These are phyloP conservation scores for Tylopilus subfusipes DNA, from an alignment of 768 basidiomycete species.

Conservation along the genomic window DNA sequence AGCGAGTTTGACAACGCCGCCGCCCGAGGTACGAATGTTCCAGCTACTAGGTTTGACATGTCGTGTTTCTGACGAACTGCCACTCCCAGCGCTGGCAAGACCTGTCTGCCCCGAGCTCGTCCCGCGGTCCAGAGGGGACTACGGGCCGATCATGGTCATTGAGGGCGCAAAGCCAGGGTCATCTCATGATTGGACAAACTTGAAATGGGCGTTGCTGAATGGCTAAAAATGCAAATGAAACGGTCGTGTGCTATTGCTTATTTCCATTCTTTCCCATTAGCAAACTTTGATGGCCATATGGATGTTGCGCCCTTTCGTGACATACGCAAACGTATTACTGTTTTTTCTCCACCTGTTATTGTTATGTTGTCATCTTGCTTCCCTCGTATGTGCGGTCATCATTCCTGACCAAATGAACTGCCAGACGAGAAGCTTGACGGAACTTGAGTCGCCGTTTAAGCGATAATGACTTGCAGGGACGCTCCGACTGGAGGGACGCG, in stretches of 20 bases:
- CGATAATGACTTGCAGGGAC: constrained; percentile 28
- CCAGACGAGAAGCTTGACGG: constrained; percentile 20
- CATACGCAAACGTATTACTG: constrained; percentile 18
- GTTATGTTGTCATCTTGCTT: constrained; percentile 4
- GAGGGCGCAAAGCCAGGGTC: constrained; percentile 6
- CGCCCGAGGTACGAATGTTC: constrained; percentile 17
- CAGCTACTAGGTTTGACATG: neutral
- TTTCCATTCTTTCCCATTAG: constrained; percentile 4
- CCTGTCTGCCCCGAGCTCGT: constrained; percentile 20
- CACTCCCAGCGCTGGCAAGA: constrained; percentile 15
- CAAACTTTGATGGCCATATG: constrained; percentile 4
- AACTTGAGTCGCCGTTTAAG: constrained; percentile 21
- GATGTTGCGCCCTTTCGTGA: neutral
- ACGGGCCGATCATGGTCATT: constrained; percentile 4
- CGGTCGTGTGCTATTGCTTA: neutral
- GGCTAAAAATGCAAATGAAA: constrained; percentile 12
- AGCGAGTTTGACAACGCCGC: constrained; percentile 24
- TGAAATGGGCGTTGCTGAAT: constrained; percentile 6
- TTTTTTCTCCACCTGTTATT: constrained; percentile 20
- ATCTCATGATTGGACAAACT: constrained; percentile 20
- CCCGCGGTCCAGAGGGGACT: constrained; percentile 5
- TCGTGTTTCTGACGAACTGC: constrained; percentile 8
- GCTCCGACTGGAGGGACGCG: constrained; percentile 6
- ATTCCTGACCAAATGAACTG: constrained; percentile 11
- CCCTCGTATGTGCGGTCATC: constrained; percentile 4